Percentiles rank a stretch among this genome's conserved stretches.
Conservation (phyloP, 2,329 filamentous ascomycete species). For the Fusarium pilosicola region DNA sequence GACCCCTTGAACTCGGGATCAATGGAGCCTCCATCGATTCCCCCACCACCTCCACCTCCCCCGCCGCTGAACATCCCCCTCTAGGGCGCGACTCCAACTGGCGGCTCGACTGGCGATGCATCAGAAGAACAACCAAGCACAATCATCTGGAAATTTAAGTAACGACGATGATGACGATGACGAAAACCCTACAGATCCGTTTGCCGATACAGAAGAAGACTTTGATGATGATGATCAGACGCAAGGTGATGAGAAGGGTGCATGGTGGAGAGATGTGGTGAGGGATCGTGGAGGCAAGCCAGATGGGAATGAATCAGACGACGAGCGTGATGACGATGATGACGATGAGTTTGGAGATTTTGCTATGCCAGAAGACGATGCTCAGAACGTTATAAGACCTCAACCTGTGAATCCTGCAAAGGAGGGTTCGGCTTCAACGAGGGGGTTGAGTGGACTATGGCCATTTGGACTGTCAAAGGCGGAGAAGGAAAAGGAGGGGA, state of each 20-base stretch:
- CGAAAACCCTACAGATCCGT: constrained; percentile 55
- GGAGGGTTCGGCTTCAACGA: constrained; percentile 44
- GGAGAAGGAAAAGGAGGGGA: constrained; percentile 47
- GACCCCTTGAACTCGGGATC: constrained; percentile 62
- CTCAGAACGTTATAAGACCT: constrained; percentile 62
- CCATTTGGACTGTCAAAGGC: constrained; percentile 61
- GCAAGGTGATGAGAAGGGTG: constrained; percentile 48
- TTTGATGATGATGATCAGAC: constrained; percentile 59
- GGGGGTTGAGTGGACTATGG: constrained; percentile 65
- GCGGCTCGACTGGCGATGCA: constrained; percentile 85
- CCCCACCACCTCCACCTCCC: constrained; percentile 71
- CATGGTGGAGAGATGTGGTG: constrained; percentile 61
- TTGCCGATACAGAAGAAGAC: constrained; percentile 64
- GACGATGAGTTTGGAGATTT: constrained; percentile 77
- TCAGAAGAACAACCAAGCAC: constrained; percentile 68
- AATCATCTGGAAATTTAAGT: constrained; percentile 57
- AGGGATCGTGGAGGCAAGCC: constrained; percentile 53
- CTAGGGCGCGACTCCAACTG: constrained; percentile 86
- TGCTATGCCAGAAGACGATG: constrained; percentile 68
- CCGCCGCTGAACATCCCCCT: constrained; percentile 88
- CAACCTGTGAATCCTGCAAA: constrained; percentile 63
- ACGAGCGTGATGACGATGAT: constrained; percentile 64
- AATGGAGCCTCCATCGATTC: constrained; percentile 67
- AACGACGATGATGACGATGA: constrained; percentile 52
- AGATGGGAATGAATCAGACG: constrained; percentile 59